Conservation (phyloP, 768 basidiomycete genomes). For the Termitomyces sp. region DNA sequence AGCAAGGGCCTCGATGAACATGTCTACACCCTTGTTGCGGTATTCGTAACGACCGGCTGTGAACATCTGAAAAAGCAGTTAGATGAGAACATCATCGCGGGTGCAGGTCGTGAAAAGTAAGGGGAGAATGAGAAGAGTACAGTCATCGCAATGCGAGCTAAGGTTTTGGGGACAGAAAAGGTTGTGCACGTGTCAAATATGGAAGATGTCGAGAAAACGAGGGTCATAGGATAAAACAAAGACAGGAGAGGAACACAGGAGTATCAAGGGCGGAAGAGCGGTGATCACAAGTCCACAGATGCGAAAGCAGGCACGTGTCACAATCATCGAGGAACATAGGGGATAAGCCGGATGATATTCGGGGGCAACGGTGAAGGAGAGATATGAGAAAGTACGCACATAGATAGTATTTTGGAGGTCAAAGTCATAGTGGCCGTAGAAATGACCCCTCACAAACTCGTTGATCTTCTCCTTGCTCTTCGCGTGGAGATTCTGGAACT, state of each 20-base stretch:
- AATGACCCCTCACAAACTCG: slow-evolving; percentile 96
- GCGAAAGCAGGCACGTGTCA: background rate
- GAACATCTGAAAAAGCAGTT: slow-evolving; percentile 63
- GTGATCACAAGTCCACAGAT: background rate
- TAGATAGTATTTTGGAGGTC: slow-evolving; percentile 90
- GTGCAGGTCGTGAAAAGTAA: background rate
- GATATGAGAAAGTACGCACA: slow-evolving; percentile 33
- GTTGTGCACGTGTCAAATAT: background rate
- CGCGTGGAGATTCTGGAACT: slow-evolving; percentile 95
- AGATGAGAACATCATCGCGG: background rate
- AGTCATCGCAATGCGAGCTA: background rate
- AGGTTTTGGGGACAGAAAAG: background rate
- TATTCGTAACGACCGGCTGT: slow-evolving; percentile 99
- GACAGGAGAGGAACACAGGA: background rate
- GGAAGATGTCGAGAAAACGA: background rate
- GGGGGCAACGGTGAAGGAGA: background rate
- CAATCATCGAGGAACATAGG: background rate
- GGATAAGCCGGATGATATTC: background rate
- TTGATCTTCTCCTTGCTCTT: slow-evolving; percentile 96
- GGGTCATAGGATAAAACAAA: background rate
- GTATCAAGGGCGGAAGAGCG: background rate
- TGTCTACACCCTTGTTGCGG: slow-evolving; percentile 98
- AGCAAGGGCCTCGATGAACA: slow-evolving; percentile 97
- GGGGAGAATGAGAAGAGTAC: background rate
- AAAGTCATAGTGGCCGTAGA: slow-evolving; percentile 97